A percentile compares a stretch with the other conserved stretches of the same genome.
phyloP scores from a whole-genome alignment of 768 basidiomycete genomes.

The Leccinum variicolor region DNA sequence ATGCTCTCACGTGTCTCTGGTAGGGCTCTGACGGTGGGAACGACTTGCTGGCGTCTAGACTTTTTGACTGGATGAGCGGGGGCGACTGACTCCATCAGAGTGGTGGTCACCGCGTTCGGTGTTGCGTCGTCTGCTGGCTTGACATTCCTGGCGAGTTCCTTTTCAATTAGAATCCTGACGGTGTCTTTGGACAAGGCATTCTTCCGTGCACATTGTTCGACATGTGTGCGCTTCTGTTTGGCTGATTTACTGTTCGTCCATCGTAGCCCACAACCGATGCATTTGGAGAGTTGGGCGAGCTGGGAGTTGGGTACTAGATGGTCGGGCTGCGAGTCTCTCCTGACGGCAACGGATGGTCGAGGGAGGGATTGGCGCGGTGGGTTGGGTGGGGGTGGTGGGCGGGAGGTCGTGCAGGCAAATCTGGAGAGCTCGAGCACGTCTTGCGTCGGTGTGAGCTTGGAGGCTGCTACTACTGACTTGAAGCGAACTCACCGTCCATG shows the following conservation, averaged over 20 bases:
- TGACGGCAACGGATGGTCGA: neutral
- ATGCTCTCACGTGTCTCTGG: conserved; percentile 44
- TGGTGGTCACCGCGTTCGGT: conserved; percentile 16
- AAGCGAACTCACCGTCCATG: conserved; percentile 5
- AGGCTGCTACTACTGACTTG: no score
- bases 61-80: conserved; percentile 46
- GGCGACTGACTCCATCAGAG: conserved; percentile 56
- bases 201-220: conserved; percentile 67
- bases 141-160: conserved; percentile 39
- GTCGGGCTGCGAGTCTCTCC: conserved; percentile 12
- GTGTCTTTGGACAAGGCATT: conserved; percentile 51
- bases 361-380: neutral
- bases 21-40: conserved; percentile 45
- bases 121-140: neutral
- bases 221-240: conserved; percentile 62
- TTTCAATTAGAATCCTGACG: conserved; percentile 46
- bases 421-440: conserved; percentile 23
- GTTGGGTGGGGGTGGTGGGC: neutral
- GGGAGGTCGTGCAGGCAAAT: conserved; percentile 35
- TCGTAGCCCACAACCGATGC: conserved; percentile 57
- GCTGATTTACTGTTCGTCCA: conserved; percentile 73
- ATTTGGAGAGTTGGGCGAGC: conserved; percentile 48
- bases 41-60: conserved; percentile 34
- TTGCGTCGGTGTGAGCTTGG: neutral
- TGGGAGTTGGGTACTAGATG: conserved; percentile 48